These are phyloP conservation scores for Inga leiocalycina DNA, from an alignment of 306 rosid species.

Conservation along the genomic window DNA sequence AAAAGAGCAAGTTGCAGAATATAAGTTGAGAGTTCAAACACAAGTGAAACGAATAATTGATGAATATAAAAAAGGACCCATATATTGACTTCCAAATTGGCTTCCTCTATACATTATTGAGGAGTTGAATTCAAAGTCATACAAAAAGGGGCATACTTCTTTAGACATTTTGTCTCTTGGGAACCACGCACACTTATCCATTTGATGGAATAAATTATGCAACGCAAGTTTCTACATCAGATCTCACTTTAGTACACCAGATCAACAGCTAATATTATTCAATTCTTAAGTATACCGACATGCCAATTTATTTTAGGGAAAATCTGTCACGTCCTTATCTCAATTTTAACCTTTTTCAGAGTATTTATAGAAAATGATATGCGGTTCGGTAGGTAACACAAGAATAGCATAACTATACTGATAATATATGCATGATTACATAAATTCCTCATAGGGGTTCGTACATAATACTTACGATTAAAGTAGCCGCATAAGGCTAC, in stretches of 20 bases:
- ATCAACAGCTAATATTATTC: background rate
- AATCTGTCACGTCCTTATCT: too few species aligned
- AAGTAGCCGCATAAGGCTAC: too few species aligned
- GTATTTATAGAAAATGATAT: too few species aligned
- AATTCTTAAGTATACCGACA: background rate
- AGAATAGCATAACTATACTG: too few species aligned
- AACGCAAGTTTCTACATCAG: background rate
- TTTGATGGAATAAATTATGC: background rate
- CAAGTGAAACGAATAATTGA: background rate
- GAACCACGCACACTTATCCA: background rate
- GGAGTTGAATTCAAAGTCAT: slow-evolving; percentile 5
- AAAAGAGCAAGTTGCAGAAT: background rate
- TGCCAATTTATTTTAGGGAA: background rate
- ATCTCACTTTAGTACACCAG: background rate
- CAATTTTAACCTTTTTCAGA: too few species aligned
- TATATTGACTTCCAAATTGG: slow-evolving; percentile 20
- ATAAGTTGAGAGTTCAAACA: background rate
- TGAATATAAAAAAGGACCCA: background rate
- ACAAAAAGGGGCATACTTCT: background rate
- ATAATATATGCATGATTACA: too few species aligned
- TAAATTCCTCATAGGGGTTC: too few species aligned
- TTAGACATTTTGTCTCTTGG: slow-evolving; percentile 9
- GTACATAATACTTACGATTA: too few species aligned
- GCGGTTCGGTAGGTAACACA: too few species aligned
- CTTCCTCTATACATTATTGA: background rate